Conservation (phyloP, 1,284 basidiomycete species). For the Chondrostereum purpureum region DNA sequence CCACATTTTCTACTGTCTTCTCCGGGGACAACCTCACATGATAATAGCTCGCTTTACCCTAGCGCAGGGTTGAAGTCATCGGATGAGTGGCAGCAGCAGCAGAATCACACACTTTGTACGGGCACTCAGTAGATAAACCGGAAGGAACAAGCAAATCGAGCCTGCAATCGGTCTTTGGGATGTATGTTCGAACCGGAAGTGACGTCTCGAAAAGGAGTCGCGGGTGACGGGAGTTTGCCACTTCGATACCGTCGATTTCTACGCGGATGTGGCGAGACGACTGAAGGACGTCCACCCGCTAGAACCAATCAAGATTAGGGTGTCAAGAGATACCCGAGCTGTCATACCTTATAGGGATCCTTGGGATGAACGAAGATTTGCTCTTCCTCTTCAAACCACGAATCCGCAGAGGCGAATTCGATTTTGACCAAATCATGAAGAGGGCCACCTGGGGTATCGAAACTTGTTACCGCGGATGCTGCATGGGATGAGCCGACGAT, state of each 20-base stretch:
- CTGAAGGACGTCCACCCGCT: slow-evolving; percentile 55
- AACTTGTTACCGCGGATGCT: slow-evolving; percentile 34
- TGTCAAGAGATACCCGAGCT: not conserved
- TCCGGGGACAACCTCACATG: slow-evolving; percentile 40
- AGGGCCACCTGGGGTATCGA: slow-evolving; percentile 32
- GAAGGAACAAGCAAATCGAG: slow-evolving; percentile 46
- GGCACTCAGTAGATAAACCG: slow-evolving; percentile 41
- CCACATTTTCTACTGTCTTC: slow-evolving; percentile 38
- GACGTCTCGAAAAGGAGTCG: slow-evolving; percentile 53
- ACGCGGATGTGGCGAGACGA: slow-evolving; percentile 56
- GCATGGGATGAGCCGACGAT: slow-evolving; percentile 34
- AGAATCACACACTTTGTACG: slow-evolving; percentile 49
- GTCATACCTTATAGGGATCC: slow-evolving; percentile 60
- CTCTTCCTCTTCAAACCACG: slow-evolving; percentile 67
- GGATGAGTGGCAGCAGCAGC: not conserved
- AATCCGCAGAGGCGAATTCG: slow-evolving; percentile 43
- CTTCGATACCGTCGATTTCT: slow-evolving; percentile 52
- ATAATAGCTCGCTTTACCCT: slow-evolving; percentile 61
- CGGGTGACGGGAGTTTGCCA: slow-evolving; percentile 51
- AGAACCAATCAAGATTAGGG: slow-evolving; percentile 5
- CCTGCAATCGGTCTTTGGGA: slow-evolving; percentile 49
- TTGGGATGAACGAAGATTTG: slow-evolving; percentile 55
- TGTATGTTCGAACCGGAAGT: slow-evolving; percentile 52
- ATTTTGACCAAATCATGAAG: slow-evolving; percentile 40
- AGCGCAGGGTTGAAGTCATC: slow-evolving; percentile 1